These are phyloP conservation scores for Eucalyptus sideroxylon DNA, from an alignment of 345 rosid genomes.

Conservation along the genomic window DNA sequence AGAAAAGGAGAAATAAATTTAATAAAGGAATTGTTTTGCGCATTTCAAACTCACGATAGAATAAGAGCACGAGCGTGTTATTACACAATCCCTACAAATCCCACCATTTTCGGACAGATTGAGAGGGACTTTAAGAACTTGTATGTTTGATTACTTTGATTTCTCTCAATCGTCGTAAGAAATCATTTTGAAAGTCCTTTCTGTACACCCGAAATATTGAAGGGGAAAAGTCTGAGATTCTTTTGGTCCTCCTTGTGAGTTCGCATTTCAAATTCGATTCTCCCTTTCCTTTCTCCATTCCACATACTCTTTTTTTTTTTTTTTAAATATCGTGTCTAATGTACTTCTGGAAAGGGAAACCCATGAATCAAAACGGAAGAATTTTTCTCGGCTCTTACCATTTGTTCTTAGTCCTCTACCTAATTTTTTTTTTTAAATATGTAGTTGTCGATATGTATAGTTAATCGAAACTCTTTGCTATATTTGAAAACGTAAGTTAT, in stretches of 20 bases:
- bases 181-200: not conserved
- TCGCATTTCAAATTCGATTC: not conserved
- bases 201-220: not conserved
- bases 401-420: not conserved
- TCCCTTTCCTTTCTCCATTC: not conserved
- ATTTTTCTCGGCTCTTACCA: not conserved
- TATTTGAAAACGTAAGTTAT: not conserved
- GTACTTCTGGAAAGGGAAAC: not conserved
- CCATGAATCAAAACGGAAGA: not conserved
- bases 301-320: too few relatives aligned
- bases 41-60: not conserved
- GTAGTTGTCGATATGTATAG: not conserved
- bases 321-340: not conserved
- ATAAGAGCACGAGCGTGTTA: not conserved
- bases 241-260: not conserved
- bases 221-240: not conserved
- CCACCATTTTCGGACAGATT: not conserved
- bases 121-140: not conserved
- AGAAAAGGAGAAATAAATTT: not conserved
- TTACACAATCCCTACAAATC: not conserved
- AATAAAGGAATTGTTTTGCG: not conserved
- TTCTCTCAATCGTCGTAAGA: rapidly evolving
- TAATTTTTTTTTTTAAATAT: not conserved
- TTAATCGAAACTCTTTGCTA: not conserved
- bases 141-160: not conserved